These are phyloP conservation scores for Cenchrus purpureus DNA, from an alignment of 176 grass and related monocot species.

Conservation along the genomic window DNA sequence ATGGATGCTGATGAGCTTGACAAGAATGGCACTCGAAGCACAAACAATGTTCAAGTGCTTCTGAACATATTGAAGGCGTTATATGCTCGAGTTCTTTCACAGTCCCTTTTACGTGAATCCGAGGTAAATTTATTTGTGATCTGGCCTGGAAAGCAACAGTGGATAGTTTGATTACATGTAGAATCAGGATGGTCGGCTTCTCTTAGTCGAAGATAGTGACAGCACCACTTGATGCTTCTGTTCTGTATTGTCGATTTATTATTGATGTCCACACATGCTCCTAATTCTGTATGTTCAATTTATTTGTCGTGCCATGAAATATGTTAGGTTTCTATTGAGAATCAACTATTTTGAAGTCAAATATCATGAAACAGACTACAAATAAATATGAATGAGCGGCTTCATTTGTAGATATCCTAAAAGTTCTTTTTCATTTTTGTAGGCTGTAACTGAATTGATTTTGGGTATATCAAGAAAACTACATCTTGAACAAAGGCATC, in stretches of 20 bases:
- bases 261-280: constrained; percentile 2
- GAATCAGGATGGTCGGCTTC: constrained; percentile 1
- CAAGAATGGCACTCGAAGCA: constrained; percentile 24
- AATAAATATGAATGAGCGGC: not conserved
- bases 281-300: constrained; percentile 25
- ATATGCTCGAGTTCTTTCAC: constrained; percentile 53
- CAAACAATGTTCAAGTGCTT: constrained; percentile 47
- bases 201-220: constrained; percentile 22
- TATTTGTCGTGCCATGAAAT: not conserved
- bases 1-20: constrained; percentile 35
- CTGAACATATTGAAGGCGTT: constrained; percentile 64
- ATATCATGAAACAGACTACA: constrained; percentile 17
- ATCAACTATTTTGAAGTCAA: not conserved
- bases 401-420: constrained; percentile 30
- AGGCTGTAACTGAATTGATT: constrained; percentile 77
- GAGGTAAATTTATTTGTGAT: constrained; percentile 66
- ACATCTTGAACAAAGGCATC: constrained; percentile 57
- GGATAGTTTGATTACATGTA: constrained; percentile 19
- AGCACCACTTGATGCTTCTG: constrained; percentile 18
- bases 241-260: constrained; percentile 25
- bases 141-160: constrained; percentile 4
- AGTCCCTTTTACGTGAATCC: constrained; percentile 73
- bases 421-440: constrained; percentile 44
- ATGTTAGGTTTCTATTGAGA: not conserved
- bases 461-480: constrained; percentile 59